A percentile compares a stretch with the other conserved stretches of the same genome.
Conservation (phyloP, 1,139 yeast species). For the Taphrina betulina region DNA sequence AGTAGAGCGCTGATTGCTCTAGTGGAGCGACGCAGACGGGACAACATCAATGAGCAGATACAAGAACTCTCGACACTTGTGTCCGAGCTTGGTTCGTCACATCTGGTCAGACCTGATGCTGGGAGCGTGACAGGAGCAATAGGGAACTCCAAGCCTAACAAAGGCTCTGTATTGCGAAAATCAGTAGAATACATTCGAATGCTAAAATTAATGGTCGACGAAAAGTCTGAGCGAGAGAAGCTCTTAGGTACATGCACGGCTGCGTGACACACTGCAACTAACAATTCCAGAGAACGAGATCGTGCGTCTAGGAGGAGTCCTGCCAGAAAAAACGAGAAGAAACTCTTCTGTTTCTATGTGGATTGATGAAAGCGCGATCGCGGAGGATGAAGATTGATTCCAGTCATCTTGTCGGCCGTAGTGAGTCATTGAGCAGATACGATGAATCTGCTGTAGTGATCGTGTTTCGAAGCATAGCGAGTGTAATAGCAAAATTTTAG, state of each 20-base stretch:
- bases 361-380: slow-evolving; percentile 25
- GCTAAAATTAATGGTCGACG: slow-evolving; percentile 74
- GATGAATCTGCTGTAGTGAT: no score
- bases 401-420: not conserved
- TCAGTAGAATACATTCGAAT: slow-evolving; percentile 79
- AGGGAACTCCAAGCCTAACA: slow-evolving; percentile 64
- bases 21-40: slow-evolving; percentile 70
- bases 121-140: slow-evolving; percentile 35
- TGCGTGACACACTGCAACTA: not conserved
- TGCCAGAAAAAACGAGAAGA: not conserved
- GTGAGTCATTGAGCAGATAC: no score
- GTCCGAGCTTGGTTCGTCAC: slow-evolving; percentile 51
- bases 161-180: slow-evolving; percentile 82
- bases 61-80: slow-evolving; percentile 72
- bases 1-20: slow-evolving; percentile 37
- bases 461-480: no score
- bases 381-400: slow-evolving; percentile 18
- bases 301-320: slow-evolving; percentile 21
- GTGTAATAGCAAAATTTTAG: no score
- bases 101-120: slow-evolving; percentile 47
- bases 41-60: slow-evolving; percentile 83
- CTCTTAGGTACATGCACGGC: slow-evolving; percentile 30
- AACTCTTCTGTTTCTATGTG: slow-evolving; percentile 12
- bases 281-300: slow-evolving; percentile 19
- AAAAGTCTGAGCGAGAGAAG: slow-evolving; percentile 45